Evolutionary conservation across 2,329 filamentous ascomycete species (phyloP).

Genomic region (Phyllosticta paracitricarpa): DNA sequence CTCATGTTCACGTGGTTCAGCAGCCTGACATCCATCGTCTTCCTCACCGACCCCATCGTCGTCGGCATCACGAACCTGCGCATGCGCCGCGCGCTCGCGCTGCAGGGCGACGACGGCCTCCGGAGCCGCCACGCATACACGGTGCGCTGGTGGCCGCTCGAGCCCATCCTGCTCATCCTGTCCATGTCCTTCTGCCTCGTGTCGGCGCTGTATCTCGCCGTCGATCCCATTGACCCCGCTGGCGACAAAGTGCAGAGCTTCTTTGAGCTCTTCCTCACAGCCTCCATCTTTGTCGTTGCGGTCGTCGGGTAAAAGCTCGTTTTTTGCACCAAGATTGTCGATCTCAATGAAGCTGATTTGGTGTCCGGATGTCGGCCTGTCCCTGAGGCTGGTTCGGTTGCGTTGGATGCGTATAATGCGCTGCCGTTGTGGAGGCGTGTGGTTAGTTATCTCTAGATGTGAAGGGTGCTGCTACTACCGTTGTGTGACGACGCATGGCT

Average conservation of each 20-base stretch:
- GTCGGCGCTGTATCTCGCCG: background rate
- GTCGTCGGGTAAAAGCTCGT: background rate
- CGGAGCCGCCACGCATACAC: background rate
- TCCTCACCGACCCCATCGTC: background rate
- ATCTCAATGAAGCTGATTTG: background rate
- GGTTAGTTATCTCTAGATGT: background rate
- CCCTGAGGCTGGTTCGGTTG: background rate
- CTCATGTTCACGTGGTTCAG: background rate
- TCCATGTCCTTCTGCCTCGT: background rate
- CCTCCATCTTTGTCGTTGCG: background rate
- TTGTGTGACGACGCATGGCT: too few relatives aligned
- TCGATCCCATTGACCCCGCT: background rate
- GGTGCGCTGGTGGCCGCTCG: background rate
- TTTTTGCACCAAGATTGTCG: background rate
- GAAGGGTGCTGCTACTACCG: background rate
- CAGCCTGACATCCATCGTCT: background rate
- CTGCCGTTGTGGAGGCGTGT: background rate
- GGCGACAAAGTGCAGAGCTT: background rate
- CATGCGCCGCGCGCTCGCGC: background rate
- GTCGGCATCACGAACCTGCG: background rate
- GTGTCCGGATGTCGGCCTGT: background rate
- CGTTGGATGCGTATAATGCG: background rate
- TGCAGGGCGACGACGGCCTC: background rate
- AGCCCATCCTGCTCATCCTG: background rate
- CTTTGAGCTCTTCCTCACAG: background rate